Percentiles rank a stretch among this genome's conserved stretches.
phyloP scores from a whole-genome alignment of 306 rosid genomes.

The Cicer judaicum region DNA sequence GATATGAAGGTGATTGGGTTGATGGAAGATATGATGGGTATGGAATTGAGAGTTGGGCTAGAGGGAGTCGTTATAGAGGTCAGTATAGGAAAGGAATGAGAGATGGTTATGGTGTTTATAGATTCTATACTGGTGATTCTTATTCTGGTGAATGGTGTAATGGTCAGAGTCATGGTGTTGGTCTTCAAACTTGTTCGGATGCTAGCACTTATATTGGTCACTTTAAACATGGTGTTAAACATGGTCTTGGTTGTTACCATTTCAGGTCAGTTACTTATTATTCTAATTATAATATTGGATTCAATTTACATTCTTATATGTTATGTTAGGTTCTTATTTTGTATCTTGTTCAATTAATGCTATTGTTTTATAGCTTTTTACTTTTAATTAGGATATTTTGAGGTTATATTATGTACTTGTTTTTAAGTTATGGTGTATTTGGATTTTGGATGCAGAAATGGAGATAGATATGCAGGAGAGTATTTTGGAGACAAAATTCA shows the following conservation, averaged over 20 bases:
- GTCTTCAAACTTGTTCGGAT: conserved; percentile 92
- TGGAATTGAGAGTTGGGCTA: conserved; percentile 94
- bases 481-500: conserved; percentile 97
- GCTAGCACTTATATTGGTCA: conserved; percentile 85
- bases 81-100: conserved; percentile 84
- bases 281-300: not conserved
- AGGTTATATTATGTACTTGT: not conserved
- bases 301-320: not conserved
- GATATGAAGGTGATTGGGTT: conserved; percentile 96
- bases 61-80: conserved; percentile 86
- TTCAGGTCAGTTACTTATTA: conserved; percentile 63
- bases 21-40: conserved; percentile 92
- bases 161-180: conserved; percentile 96
- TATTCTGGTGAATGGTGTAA: conserved; percentile 92
- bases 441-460: conserved; percentile 69
- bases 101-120: conserved; percentile 88
- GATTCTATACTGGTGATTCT: conserved; percentile 88
- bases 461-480: conserved; percentile 98
- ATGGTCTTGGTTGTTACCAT: conserved; percentile 93
- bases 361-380: not conserved
- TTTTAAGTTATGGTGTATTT: conserved; percentile 15
- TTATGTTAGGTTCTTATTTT: not conserved
- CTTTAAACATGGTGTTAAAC: conserved; percentile 89
- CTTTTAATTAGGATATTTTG: conserved; percentile 2
- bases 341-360: not conserved